Evolutionary conservation across 1,284 basidiomycete genomes (phyloP).

Genomic region (Cerioporus squamosus): DNA sequence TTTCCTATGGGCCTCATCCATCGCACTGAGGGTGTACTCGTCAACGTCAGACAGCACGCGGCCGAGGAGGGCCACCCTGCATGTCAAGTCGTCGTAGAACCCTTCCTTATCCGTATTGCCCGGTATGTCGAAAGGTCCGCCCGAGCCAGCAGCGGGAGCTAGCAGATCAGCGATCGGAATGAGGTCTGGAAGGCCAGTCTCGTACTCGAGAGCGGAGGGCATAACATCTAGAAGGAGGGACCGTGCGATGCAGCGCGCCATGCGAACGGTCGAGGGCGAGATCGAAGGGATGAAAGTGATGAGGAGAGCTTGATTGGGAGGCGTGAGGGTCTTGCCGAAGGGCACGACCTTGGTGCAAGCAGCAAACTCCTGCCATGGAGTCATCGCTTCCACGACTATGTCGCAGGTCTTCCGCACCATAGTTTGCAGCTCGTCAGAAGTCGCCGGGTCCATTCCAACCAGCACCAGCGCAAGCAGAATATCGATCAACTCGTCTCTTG

Average conservation of each 20-base stretch:
- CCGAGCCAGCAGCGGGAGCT: conserved; percentile 33
- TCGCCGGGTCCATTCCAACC: conserved; percentile 58
- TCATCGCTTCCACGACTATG: conserved; percentile 5
- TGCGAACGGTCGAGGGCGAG: conserved; percentile 50
- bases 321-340: conserved; percentile 36
- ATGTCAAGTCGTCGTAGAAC: conserved; percentile 63
- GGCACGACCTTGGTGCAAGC: conserved; percentile 49
- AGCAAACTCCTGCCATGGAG: conserved; percentile 45
- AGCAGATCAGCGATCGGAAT: conserved; percentile 38
- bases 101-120: conserved; percentile 47
- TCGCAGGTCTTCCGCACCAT: conserved; percentile 39
- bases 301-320: conserved; percentile 49
- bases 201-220: conserved; percentile 8
- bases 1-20: conserved; percentile 20
- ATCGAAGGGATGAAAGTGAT: conserved; percentile 58
- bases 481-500: conserved; percentile 48
- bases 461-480: conserved; percentile 55
- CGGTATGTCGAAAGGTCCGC: conserved; percentile 47
- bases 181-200: conserved; percentile 26
- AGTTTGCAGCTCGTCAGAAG: conserved; percentile 45
- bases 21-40: conserved; percentile 56
- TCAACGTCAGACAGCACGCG: conserved; percentile 60
- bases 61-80: conserved; percentile 57
- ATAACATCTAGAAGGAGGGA: conserved; percentile 26
- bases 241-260: conserved; percentile 61